A percentile compares a stretch with the other conserved stretches of the same genome.
These are phyloP conservation scores for Vaccinium myrtillus DNA, from an alignment of 148 eudicot species.

Conservation along the genomic window DNA sequence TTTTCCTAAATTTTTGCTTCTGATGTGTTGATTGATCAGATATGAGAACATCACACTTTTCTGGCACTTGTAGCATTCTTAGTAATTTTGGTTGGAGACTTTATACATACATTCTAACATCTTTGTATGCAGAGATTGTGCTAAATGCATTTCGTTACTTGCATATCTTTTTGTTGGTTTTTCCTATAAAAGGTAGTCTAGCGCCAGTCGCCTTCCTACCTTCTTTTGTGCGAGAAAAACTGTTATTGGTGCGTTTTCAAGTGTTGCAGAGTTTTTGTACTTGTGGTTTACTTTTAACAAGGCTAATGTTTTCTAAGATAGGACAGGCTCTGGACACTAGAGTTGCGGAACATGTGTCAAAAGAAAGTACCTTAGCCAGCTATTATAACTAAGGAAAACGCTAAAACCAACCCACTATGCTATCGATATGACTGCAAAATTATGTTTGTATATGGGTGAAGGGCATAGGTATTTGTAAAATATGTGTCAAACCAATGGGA, in stretches of 20 bases:
- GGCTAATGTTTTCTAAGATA: not conserved
- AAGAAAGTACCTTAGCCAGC: too few species aligned
- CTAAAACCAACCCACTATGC: too few species aligned
- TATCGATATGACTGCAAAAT: too few species aligned
- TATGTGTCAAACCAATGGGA: too few species aligned
- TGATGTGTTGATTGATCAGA: not conserved
- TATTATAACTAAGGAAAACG: too few species aligned
- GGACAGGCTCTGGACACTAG: not conserved
- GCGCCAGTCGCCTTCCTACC: not conserved
- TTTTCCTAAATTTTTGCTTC: not conserved
- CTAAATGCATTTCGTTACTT: not conserved
- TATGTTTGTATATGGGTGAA: too few species aligned
- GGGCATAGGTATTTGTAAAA: too few species aligned
- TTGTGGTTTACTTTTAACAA: not conserved
- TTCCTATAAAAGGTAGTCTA: not conserved
- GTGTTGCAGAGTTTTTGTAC: not conserved
- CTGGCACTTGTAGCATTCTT: not conserved
- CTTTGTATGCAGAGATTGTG: not conserved
- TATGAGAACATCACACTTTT: not conserved
- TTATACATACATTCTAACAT: not conserved
- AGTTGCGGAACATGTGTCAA: too few species aligned
- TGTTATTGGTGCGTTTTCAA: not conserved
- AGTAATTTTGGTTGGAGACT: not conserved
- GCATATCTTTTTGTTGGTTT: not conserved
- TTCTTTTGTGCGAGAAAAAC: not conserved